phyloP scores from a whole-genome alignment of 2,329 filamentous ascomycete genomes.

The Atkinsonella texensis region DNA sequence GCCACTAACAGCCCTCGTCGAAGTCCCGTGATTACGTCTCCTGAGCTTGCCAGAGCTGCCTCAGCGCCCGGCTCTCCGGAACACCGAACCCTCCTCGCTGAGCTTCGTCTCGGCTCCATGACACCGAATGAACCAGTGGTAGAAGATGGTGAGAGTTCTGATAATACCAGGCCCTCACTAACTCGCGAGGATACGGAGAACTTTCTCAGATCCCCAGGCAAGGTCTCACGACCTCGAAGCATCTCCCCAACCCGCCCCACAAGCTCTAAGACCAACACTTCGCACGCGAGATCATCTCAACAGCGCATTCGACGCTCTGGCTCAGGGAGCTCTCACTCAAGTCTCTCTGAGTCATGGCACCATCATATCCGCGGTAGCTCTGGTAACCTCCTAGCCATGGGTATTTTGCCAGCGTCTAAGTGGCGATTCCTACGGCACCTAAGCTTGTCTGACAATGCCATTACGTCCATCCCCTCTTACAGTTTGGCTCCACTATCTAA shows the following conservation, averaged over 20 bases:
- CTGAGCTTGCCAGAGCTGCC: slow-evolving; percentile 54
- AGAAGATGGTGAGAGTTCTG: slow-evolving; percentile 25
- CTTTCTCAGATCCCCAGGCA: slow-evolving; percentile 26
- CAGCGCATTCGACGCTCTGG: slow-evolving; percentile 78
- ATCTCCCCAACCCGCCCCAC: slow-evolving; percentile 68
- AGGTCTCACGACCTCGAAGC: slow-evolving; percentile 51
- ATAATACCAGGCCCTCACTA: slow-evolving; percentile 28
- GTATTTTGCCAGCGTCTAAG: slow-evolving; percentile 69
- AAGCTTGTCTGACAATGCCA: slow-evolving; percentile 79
- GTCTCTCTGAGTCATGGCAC: slow-evolving; percentile 51
- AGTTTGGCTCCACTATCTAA: slow-evolving; percentile 75
- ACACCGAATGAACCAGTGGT: slow-evolving; percentile 38
- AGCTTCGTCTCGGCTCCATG: slow-evolving; percentile 48
- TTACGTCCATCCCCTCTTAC: slow-evolving; percentile 64
- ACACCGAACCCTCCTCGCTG: slow-evolving; percentile 32
- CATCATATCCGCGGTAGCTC: slow-evolving; percentile 57
- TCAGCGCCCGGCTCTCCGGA: slow-evolving; percentile 56
- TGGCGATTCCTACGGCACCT: slow-evolving; percentile 93
- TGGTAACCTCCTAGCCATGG: slow-evolving; percentile 61
- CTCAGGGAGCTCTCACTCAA: slow-evolving; percentile 87
- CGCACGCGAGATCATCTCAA: slow-evolving; percentile 54
- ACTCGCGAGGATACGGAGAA: slow-evolving; percentile 37
- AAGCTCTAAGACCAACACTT: slow-evolving; percentile 60
- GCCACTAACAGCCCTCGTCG: slow-evolving; percentile 43
- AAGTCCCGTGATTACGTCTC: slow-evolving; percentile 51